Evolutionary conservation across 1,139 yeast species (phyloP).

Genomic region (Trichomonascaceae sp.): DNA sequence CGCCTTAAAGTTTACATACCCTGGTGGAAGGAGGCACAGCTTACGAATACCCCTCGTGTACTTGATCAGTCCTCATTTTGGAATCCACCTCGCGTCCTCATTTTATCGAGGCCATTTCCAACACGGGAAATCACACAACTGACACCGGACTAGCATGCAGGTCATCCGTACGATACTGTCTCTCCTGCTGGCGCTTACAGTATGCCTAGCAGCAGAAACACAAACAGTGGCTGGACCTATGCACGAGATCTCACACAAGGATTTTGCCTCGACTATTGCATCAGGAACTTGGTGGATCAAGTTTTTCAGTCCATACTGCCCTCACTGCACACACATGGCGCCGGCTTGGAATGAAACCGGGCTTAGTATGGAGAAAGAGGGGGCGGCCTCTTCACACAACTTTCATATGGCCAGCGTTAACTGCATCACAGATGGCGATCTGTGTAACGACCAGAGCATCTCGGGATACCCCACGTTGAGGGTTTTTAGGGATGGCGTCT

Average conservation of each 20-base stretch:
- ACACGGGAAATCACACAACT: too few species aligned
- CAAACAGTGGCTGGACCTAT: too few species aligned
- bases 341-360: slow-evolving; percentile 27
- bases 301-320: slow-evolving; percentile 31
- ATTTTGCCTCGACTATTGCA: slow-evolving; percentile 12
- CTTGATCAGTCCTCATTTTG: too few species aligned
- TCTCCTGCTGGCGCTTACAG: too few species aligned
- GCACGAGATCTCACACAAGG: slow-evolving; percentile 2
- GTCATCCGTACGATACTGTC: too few species aligned
- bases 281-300: slow-evolving; percentile 28
- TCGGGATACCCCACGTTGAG: slow-evolving; percentile 24
- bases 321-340: slow-evolving; percentile 27
- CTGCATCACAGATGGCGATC: slow-evolving; percentile 29
- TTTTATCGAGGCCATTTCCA: too few species aligned
- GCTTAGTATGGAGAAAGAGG: slow-evolving; percentile 11
- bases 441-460: slow-evolving; percentile 23
- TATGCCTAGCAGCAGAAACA: too few species aligned
- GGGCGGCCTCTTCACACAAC: slow-evolving; percentile 12
- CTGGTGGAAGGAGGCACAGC: too few species aligned
- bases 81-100: too few species aligned
- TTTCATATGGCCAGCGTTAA: slow-evolving; percentile 28
- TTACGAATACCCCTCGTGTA: too few species aligned
- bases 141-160: too few species aligned
- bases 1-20: too few species aligned
- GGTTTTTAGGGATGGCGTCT: slow-evolving; percentile 23